Base-by-base conservation (phyloP, 1,139 yeast species). In the Saccharomyces hybrid region DNA sequence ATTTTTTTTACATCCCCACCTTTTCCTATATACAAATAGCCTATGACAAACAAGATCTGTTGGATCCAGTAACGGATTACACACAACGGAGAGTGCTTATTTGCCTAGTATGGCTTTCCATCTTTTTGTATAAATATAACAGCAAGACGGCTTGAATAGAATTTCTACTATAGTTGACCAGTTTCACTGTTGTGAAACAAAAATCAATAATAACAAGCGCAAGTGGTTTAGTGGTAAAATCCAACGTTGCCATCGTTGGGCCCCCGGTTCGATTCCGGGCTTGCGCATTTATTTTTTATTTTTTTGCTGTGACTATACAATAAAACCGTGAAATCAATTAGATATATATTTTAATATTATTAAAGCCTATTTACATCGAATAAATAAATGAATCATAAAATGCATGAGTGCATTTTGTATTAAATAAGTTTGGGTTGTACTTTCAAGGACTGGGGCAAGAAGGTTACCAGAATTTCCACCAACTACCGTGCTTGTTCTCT, bases 401-500 rank as follows among this genome's bases (percentile, higher is more conserved):
- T 9, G 16, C 21, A 34, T 5, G 11, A 24, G 19, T 5, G 6
- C 11, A 8, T 16, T 11, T 11, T 3, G 3, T 38, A 38, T 16
- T 38, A 16, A 7, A 8, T 38, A 16, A 14, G 2, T 38, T 16
- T 16, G 21, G 11, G 42, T 8, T 38, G 21, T 38, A 7, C 11
- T 38, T 21, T n/a, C 11, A 14, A 9, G n/a, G 2, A 8, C 11
- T 14, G 24, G 24, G 42, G 12, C 53, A 29, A 31, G 14, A 42
- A 31, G 14, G 24, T 57, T 47, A 62, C 67, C 67, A 64, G 49
- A 59, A 48, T 42, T 57, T 60, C 68, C 68, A 64, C 65, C 67
- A 62, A 31, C 71, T 71, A 12, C 42, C 48, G 16, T 70, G 71
- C 55, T 70, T 73, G 59, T 72, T 71, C 50, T 69, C 60, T 29